Evolutionary conservation across 1,284 basidiomycete genomes (phyloP), one percentile per base, ranked within the genome.

Genomic region (Golubevia sp.): DNA sequence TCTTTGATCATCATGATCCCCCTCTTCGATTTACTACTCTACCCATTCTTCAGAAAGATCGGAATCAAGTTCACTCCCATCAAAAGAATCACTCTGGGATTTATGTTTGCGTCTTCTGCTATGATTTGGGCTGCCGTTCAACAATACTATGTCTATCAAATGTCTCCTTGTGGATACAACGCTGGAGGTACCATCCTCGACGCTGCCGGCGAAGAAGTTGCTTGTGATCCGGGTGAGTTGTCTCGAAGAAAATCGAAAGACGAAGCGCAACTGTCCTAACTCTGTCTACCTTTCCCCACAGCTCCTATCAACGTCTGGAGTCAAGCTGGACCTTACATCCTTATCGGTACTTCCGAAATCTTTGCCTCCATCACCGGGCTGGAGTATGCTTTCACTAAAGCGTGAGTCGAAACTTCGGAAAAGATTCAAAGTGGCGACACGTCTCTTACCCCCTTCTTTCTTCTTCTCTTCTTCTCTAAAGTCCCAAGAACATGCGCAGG

Each of bases 321-420:
- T 59, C 85, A 86, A 73, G 74, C 85, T n/a, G 86, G 86, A 5
- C 74, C 85, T 8, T 85, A 85, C 79, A 69, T 82, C 23, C 70
- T 87, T n/a, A 85, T 86, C 21, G 86, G 85, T 49, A 59, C 86
- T 55, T 86, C 85, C 20, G 86, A 87, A 73, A 74, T 87, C 44
- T 86, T 87, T 52, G 85, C 86, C 67, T 86, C 84, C 55, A 85
- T 87, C 61, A 86, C 86, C 23, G 83, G 83, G 50, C 85, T 86
- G 77, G 86, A 87, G 77, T 82, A 86, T 38, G 84, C 84, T 56
- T 86, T 86, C 77, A 86, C 86, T 67, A 79, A 80, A 71, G 80
- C 80, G 13, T n/a, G n/a, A n/a, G n/a, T n/a, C n/a, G n/a, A n/a
- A n/a, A n/a, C n/a, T n/a, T n/a, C n/a, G n/a, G n/a, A n/a, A n/a